Evolutionary conservation across 306 rosid species (phyloP), one percentile per base, ranked within the genome.

Genomic region (Crataegus laevigata): DNA sequence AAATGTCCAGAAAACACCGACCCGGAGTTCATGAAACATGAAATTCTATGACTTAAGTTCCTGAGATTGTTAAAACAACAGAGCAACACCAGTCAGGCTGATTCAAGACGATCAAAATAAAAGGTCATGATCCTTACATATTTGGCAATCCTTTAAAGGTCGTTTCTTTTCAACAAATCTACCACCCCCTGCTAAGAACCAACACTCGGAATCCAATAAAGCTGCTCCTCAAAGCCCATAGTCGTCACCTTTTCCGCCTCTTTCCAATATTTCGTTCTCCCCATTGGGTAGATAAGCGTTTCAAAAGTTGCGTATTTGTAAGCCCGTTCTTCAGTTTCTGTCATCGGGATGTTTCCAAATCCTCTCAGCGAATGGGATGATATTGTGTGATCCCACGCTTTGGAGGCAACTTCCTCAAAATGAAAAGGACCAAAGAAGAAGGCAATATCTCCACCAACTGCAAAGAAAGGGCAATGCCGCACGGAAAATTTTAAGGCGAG

Each of bases 391-490:
- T 83, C 51, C 91, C 89, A 29, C 86, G 91, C 70, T 83, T 85
- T 6, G 91, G 91, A 55, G 91, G 89, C 70, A 88, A 64, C 85
- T 88, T 88, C 63, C 91, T 79, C 74, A 88, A 69, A 69, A 88
- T 88, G 84, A 85, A 85, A 62, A 88, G 85, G 59, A 88, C 91
- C 69, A 88, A 40, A 40, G 86, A 79, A 22, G 89, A 88, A 21
- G 91, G 91, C 76, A 88, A 26, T 57, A 88, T 85, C 83, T 88
- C 91, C 71, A 83, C 89, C 83, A 83, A 72, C 91, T 88, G 79
- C 22, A 59, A 55, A 47, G 26, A 47, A 21, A 32, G 22, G 8
- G 74, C 47, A 52, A 64, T 29, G 54, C 52, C 52, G 8, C 52
- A 47, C 0, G 52, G 24, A 28, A 15, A 38, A 1, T 17, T 72